Evolutionary conservation across 2,329 filamentous ascomycete genomes (phyloP).

Genomic region (Trichoderma gracile): DNA sequence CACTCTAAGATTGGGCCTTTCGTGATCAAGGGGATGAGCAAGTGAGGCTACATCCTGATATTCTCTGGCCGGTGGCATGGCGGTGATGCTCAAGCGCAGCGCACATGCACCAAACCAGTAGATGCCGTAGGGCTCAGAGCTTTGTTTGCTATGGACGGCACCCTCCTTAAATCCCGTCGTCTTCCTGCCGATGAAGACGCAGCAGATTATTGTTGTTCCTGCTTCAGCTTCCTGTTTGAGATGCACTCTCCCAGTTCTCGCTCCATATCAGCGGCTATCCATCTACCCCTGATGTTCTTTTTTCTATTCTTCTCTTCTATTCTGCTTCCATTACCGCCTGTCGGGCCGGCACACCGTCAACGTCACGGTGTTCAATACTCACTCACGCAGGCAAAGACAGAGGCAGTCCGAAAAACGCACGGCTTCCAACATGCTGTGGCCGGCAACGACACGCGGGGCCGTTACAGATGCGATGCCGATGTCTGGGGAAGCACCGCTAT

Average conservation of each 20-base stretch:
- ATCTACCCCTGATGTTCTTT: background rate
- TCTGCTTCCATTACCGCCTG: background rate
- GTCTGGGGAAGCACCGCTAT: background rate
- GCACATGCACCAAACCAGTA: background rate
- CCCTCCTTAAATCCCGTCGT: background rate
- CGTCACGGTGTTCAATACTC: background rate
- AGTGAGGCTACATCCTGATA: background rate
- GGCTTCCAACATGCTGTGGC: constrained; percentile 12
- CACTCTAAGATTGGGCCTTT: background rate
- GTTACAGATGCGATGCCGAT: background rate
- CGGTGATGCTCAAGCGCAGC: background rate
- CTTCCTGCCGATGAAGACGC: background rate
- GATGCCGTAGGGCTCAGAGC: background rate
- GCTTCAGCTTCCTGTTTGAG: background rate
- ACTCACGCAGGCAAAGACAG: background rate
- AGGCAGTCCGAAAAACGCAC: background rate
- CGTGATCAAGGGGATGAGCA: background rate
- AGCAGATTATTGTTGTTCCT: background rate
- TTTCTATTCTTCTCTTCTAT: background rate
- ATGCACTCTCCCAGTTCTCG: background rate
- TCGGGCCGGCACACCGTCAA: background rate
- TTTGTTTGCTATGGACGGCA: background rate
- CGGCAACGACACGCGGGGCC: background rate
- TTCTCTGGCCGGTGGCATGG: background rate
- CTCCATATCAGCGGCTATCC: background rate